Evolutionary conservation across 768 basidiomycete genomes (phyloP), one percentile per base, ranked within the genome.

Genomic region (Trametes meyenii): DNA sequence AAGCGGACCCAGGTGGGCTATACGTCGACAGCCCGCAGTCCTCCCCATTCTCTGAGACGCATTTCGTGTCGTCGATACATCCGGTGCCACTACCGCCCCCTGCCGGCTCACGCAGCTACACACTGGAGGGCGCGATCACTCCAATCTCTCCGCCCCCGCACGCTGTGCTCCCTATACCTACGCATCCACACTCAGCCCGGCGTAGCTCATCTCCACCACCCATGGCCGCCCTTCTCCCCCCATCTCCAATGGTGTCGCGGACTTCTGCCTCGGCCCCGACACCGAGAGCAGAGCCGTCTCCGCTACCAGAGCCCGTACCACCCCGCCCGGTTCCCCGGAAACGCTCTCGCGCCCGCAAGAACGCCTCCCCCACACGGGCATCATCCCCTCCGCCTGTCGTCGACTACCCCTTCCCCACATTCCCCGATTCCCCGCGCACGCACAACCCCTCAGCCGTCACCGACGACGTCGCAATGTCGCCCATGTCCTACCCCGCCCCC

Each of bases 281-380:
- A n/a, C n/a, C n/a, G n/a, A n/a, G n/a, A n/a, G n/a, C n/a, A n/a
- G n/a, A n/a, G n/a, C n/a, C n/a, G n/a, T n/a, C n/a, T 23, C 10
- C 44, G 2, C 44, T n/a, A 12, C 44, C 44, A n/a, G 12, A 45
- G n/a, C 21, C 21, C 44, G 44, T 11, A 23, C 44, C n/a, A 11
- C 5, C 16, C 4, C 11, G 17, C n/a, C 26, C 46, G 19, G 46
- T 24, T 6, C 21, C 46, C 23, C 23, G 21, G 14, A 63, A 56
- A 21, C 62, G 62, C 16, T 55, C 61, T 23, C 67, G 67, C 50
- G 67, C 64, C 2, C 60, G 64, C 45, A 65, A 65, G 59, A 56
- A 61, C 29, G 44, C 58, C 0, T 44, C 50, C 19, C 17, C 36
- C n/a, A 24, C 40, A 4, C 57, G 55, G 6, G 17, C 56, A 2